phyloP scores from a whole-genome alignment of 345 rosid species.

The Eucalyptus globulus region DNA sequence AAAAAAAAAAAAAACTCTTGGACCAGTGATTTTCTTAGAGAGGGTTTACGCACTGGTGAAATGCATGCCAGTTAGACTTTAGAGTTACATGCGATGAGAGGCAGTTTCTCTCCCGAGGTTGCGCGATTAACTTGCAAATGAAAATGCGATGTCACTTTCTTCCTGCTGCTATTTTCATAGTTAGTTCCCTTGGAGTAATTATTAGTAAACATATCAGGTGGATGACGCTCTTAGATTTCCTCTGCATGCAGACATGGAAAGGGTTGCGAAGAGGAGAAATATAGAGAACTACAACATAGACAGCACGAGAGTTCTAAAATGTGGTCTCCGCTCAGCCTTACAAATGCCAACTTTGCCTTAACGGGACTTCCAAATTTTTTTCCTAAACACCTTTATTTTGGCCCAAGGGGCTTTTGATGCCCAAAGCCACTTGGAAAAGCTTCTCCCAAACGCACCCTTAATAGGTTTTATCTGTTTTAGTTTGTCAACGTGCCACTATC shows the following conservation, averaged over 20 bases:
- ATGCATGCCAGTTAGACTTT: conserved; percentile 6
- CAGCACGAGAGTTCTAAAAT: conserved; percentile 30
- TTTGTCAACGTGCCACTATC: background rate
- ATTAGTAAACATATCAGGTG: conserved; percentile 24
- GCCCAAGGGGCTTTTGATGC: too few relatives aligned
- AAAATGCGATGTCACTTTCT: background rate
- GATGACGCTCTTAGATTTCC: conserved; percentile 50
- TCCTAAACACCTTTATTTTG: too few relatives aligned
- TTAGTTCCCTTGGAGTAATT: background rate
- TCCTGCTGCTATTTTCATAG: background rate
- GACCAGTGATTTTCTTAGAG: conserved; percentile 43
- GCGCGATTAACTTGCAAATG: background rate
- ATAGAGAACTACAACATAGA: conserved; percentile 26
- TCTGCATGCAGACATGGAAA: conserved; percentile 34
- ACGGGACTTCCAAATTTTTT: too few relatives aligned
- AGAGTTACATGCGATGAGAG: conserved; percentile 18
- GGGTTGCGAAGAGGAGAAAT: conserved; percentile 43
- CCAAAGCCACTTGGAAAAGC: too few relatives aligned
- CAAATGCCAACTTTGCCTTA: too few relatives aligned
- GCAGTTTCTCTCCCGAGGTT: conserved; percentile 1
- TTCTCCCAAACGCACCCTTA: too few relatives aligned
- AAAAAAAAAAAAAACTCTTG: too few relatives aligned
- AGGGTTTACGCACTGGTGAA: conserved; percentile 20
- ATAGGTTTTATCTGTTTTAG: background rate
- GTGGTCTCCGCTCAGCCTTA: conserved; percentile 16